Percentiles rank a stretch among this genome's conserved stretches.
These are phyloP conservation scores for Phlebiopsis flavidoalba DNA, from an alignment of 768 basidiomycete species.

Conservation along the genomic window DNA sequence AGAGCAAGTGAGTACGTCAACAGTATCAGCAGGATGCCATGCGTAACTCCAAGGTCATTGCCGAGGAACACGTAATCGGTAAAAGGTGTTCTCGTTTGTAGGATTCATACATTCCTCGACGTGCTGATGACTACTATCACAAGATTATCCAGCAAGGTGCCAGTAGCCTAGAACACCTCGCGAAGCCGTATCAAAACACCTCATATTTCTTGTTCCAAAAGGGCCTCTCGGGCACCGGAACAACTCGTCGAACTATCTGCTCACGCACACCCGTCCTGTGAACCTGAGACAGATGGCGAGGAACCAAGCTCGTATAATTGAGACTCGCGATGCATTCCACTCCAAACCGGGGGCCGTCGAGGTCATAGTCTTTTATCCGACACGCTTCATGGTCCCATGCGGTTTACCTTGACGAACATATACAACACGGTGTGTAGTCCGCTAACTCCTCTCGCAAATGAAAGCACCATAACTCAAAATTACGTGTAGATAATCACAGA, in stretches of 20 bases:
- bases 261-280: conserved; percentile 22
- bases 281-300: conserved; percentile 24
- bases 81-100: conserved; percentile 1
- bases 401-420: conserved; percentile 25
- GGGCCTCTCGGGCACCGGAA: conserved; percentile 20
- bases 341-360: conserved; percentile 17
- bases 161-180: neutral
- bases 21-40: conserved; percentile 27
- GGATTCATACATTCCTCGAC: neutral
- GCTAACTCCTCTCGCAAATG: neutral
- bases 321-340: conserved; percentile 12
- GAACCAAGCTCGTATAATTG: conserved; percentile 22
- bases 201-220: too few species aligned
- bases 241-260: conserved; percentile 23
- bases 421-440: conserved; percentile 21
- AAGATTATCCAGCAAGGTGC: conserved; percentile 28
- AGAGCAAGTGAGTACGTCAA: conserved; percentile 21
- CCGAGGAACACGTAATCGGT: conserved; percentile 26
- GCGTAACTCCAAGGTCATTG: conserved; percentile 26
- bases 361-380: conserved; percentile 19
- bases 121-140: neutral
- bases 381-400: conserved; percentile 17
- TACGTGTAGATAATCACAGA: conserved; percentile 20
- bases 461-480: neutral
- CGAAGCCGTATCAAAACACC: neutral